These are phyloP conservation scores for Thymus mandschuricus DNA, from an alignment of 257 asterid species.

Conservation along the genomic window DNA sequence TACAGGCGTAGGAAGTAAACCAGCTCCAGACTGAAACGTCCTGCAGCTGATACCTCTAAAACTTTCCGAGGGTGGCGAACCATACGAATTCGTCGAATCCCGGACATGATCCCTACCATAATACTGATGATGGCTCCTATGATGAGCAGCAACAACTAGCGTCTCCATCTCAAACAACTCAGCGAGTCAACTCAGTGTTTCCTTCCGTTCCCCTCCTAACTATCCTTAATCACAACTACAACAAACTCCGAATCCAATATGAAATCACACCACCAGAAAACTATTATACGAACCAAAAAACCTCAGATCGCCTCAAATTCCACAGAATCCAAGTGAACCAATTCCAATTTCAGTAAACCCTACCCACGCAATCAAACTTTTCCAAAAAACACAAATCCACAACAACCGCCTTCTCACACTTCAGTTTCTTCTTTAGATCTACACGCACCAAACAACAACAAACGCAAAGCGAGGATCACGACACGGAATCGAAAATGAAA, in stretches of 20 bases:
- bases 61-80: conserved; percentile 38
- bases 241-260: conserved; percentile 1
- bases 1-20: conserved; percentile 65
- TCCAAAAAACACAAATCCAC: conserved; percentile 23
- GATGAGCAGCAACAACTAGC: conserved; percentile 58
- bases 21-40: conserved; percentile 58
- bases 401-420: conserved; percentile 36
- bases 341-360: conserved; percentile 33
- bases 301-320: conserved; percentile 56
- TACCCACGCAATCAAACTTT: conserved; percentile 33
- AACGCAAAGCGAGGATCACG: conserved; percentile 18
- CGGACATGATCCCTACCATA: conserved; percentile 38
- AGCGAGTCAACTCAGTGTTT: conserved; percentile 24
- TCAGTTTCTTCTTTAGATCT: conserved; percentile 76
- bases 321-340: conserved; percentile 53
- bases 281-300: conserved; percentile 9
- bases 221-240: conserved; percentile 9
- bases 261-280: conserved; percentile 23
- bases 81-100: conserved; percentile 40
- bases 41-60: conserved; percentile 62
- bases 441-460: conserved; percentile 30
- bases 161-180: conserved; percentile 57
- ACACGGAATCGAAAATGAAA: conserved; percentile 21
- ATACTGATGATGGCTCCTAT: conserved; percentile 56
- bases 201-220: conserved; percentile 3